A percentile compares a stretch with the other conserved stretches of the same genome.
phyloP scores from a whole-genome alignment of 129 eudicot genomes.

The Gnaphalium uliginosum region DNA sequence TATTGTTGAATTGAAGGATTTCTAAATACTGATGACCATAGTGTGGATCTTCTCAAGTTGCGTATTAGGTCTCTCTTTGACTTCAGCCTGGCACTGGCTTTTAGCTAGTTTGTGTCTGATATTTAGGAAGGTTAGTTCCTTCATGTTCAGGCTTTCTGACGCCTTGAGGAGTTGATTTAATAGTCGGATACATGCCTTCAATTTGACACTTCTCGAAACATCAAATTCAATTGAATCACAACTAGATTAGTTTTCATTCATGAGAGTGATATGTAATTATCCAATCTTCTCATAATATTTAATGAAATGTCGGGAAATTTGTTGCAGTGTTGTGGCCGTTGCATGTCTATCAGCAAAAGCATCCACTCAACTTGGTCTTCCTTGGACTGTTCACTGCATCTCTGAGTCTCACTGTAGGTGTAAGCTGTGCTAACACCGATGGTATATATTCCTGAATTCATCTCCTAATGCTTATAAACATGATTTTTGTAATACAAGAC shows the following conservation, averaged over 20 bases:
- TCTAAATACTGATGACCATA: background rate
- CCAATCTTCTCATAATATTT: background rate
- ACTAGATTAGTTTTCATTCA: background rate
- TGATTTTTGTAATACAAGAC: background rate
- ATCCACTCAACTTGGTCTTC: conserved; percentile 85
- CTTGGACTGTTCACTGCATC: conserved; percentile 88
- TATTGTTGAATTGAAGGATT: background rate
- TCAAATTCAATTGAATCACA: background rate
- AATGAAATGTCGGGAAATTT: background rate
- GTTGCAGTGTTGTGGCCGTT: conserved; percentile 92
- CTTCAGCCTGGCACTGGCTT: background rate
- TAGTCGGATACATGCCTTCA: background rate
- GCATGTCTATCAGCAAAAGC: conserved; percentile 90
- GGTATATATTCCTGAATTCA: conserved; percentile 45
- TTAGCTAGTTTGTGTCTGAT: background rate
- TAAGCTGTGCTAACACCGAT: conserved; percentile 95
- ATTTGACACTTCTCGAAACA: background rate
- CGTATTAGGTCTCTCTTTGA: background rate
- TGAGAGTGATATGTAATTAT: background rate
- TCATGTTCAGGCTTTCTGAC: background rate
- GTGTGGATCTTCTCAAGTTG: background rate
- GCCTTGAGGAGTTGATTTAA: background rate
- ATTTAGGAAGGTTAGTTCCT: background rate
- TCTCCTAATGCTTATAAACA: background rate
- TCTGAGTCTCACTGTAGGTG: conserved; percentile 89